A percentile compares a stretch with the other conserved stretches of the same genome.
These are phyloP conservation scores for Rhynchosporium agropyri DNA, from an alignment of 2,329 filamentous ascomycete species.

Conservation along the genomic window DNA sequence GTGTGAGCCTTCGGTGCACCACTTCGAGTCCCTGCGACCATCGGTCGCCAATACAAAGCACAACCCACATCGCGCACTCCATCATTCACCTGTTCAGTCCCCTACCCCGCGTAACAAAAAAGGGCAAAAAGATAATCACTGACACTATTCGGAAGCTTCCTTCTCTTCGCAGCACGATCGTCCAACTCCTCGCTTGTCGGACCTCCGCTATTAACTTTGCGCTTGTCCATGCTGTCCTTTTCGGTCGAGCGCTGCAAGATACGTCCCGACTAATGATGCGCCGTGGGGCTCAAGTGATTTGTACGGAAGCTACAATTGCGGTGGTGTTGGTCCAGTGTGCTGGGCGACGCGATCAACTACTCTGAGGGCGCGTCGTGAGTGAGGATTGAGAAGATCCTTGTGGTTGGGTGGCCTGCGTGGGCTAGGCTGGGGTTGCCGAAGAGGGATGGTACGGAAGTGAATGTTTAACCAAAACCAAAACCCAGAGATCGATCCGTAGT, in stretches of 20 bases:
- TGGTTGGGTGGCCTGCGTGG: constrained; percentile 12
- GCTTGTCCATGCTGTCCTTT: constrained; percentile 49
- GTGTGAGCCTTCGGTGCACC: constrained; percentile 32
- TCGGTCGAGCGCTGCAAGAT: constrained; percentile 17
- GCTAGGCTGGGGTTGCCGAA: constrained; percentile 12
- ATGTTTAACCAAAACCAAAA: constrained; percentile 15
- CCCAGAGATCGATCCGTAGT: not conserved
- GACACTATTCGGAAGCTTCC: constrained; percentile 55
- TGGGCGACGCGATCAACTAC: constrained; percentile 21
- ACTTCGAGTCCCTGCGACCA: constrained; percentile 34
- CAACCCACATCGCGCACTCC: constrained; percentile 23
- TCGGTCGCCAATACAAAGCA: constrained; percentile 29
- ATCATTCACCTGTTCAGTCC: constrained; percentile 15
- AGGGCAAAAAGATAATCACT: constrained; percentile 43
- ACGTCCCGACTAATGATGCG: constrained; percentile 15
- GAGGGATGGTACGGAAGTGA: not conserved
- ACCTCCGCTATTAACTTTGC: constrained; percentile 51
- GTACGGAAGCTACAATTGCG: constrained; percentile 27
- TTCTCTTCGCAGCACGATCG: constrained; percentile 58
- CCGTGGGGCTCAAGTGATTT: constrained; percentile 19
- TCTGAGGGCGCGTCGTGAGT: constrained; percentile 26
- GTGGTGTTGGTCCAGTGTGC: constrained; percentile 20
- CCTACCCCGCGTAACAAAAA: constrained; percentile 16
- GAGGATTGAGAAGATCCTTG: constrained; percentile 28
- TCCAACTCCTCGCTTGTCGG: constrained; percentile 53